Conservation (phyloP, 768 basidiomycete species). For the Lentinus brumalis region DNA sequence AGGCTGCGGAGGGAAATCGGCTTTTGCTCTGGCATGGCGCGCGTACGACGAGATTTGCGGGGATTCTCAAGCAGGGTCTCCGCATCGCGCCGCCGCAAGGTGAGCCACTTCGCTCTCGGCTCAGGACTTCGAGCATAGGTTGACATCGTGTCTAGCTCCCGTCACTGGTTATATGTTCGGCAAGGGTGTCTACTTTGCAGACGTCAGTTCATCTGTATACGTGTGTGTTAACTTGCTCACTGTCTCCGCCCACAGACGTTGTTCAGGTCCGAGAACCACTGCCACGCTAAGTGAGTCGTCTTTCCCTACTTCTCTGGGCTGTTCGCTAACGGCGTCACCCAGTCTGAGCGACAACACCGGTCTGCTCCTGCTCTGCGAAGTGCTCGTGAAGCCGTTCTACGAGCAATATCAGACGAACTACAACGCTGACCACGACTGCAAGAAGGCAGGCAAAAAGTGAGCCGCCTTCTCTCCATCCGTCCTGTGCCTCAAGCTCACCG, state of each 20-base stretch:
- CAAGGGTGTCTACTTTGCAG: constrained; percentile 67
- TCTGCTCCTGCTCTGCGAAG: constrained; percentile 60
- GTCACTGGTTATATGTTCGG: constrained; percentile 66
- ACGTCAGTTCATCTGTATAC: constrained; percentile 43
- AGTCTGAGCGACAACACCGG: constrained; percentile 55
- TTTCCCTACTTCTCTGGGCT: neutral
- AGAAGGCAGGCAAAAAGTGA: constrained; percentile 40
- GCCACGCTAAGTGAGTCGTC: constrained; percentile 46
- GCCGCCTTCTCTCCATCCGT: neutral
- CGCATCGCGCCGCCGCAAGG: constrained; percentile 68
- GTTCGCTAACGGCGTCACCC: neutral
- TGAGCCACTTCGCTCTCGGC: constrained; percentile 23
- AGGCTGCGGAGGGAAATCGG: constrained; percentile 49
- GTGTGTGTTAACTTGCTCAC: neutral
- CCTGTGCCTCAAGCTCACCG: neutral
- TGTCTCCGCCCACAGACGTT: constrained; percentile 48
- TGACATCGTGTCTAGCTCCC: constrained; percentile 38
- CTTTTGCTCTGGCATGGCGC: constrained; percentile 67
- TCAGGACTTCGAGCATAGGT: neutral
- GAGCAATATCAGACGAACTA: constrained; percentile 50
- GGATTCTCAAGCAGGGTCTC: constrained; percentile 63
- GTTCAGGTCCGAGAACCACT: constrained; percentile 66
- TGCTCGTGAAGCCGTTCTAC: constrained; percentile 56
- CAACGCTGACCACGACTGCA: constrained; percentile 52
- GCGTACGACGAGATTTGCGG: constrained; percentile 63